These are phyloP conservation scores for Ploettnerulaceae sp. DNA, from an alignment of 2,329 filamentous ascomycete species.

Conservation along the genomic window DNA sequence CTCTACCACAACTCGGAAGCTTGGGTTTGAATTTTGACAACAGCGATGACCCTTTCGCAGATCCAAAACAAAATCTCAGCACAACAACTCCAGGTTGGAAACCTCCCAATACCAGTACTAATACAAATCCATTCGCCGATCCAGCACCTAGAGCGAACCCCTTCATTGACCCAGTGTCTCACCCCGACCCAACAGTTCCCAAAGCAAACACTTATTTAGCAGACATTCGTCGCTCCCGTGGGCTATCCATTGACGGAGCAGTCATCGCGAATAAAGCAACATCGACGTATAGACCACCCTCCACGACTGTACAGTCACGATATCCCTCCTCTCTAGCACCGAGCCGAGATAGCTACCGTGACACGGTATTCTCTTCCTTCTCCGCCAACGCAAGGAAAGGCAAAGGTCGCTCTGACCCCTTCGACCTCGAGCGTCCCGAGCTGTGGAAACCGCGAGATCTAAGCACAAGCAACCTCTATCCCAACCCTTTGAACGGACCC, in stretches of 20 bases:
- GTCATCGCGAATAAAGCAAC: slow-evolving; percentile 28
- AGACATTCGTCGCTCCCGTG: slow-evolving; percentile 46
- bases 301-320: slow-evolving; percentile 20
- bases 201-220: slow-evolving; percentile 41
- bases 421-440: slow-evolving; percentile 56
- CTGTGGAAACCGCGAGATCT: slow-evolving; percentile 33
- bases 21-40: slow-evolving; percentile 28
- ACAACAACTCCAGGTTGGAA: slow-evolving; percentile 5
- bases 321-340: slow-evolving; percentile 30
- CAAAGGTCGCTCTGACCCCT: slow-evolving; percentile 59
- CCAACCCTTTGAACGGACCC: not conserved
- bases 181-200: slow-evolving; percentile 28
- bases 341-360: slow-evolving; percentile 34
- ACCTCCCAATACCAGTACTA: slow-evolving; percentile 6
- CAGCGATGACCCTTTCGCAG: slow-evolving; percentile 27
- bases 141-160: slow-evolving; percentile 18
- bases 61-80: slow-evolving; percentile 15
- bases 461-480: slow-evolving; percentile 4
- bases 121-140: slow-evolving; percentile 25
- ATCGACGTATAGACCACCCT: slow-evolving; percentile 18
- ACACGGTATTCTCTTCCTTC: slow-evolving; percentile 38
- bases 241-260: slow-evolving; percentile 38
- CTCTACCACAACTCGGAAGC: slow-evolving; percentile 24
- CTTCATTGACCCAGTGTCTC: slow-evolving; percentile 25
- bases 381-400: slow-evolving; percentile 43